Percentiles rank a stretch among this genome's conserved stretches.
These are phyloP conservation scores for Monilinia vaccinii-corymbosi DNA, from an alignment of 2,329 filamentous ascomycete species.

Conservation along the genomic window DNA sequence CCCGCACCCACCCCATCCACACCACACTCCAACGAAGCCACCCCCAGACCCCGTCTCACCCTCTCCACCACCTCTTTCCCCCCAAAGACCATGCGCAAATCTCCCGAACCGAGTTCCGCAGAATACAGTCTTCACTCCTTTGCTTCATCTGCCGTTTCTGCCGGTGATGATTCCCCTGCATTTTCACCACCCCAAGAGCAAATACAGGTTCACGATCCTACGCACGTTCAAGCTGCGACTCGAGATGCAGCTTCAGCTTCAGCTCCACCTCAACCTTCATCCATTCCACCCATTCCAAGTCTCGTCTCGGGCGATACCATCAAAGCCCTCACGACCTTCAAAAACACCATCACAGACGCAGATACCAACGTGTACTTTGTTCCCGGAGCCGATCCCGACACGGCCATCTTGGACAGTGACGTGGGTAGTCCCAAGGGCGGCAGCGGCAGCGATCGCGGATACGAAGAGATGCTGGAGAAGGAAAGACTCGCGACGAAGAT, in stretches of 20 bases:
- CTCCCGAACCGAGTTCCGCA: background rate
- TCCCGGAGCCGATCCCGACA: background rate
- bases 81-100: background rate
- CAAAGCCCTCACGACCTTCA: background rate
- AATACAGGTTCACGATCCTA: too few species aligned
- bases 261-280: too few species aligned
- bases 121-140: conserved; percentile 3
- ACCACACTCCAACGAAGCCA: background rate
- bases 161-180: too few species aligned
- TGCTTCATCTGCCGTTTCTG: background rate
- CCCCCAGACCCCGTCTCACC: background rate
- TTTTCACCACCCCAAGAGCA: too few species aligned
- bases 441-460: background rate
- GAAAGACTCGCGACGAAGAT: background rate
- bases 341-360: background rate
- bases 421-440: background rate
- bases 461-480: too few species aligned
- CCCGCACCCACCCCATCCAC: background rate
- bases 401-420: background rate
- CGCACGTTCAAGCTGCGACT: background rate
- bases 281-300: too few species aligned
- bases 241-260: rapidly evolving
- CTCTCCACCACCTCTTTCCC: background rate
- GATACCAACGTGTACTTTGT: background rate
- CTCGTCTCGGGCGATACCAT: rapidly evolving